phyloP scores from a whole-genome alignment of 1,284 basidiomycete genomes.

The Testicularia cyperi region DNA sequence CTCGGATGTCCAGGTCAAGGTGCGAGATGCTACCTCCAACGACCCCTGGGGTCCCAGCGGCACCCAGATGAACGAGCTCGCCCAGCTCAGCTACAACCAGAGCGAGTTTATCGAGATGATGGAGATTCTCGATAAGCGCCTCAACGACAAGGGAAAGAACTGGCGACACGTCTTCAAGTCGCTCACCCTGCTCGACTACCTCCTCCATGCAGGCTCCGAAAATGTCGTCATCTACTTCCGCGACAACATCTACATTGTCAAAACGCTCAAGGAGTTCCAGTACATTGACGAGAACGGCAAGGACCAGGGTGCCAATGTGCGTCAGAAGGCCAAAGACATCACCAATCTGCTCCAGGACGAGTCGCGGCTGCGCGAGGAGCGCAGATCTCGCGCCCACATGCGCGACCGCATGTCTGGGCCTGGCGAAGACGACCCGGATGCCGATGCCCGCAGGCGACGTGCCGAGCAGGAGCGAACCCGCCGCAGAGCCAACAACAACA shows the following conservation, averaged over 20 bases:
- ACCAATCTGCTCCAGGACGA: constrained; percentile 93
- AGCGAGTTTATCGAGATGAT: constrained; percentile 99
- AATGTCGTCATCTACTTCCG: constrained; percentile 97
- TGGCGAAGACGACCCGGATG: constrained; percentile 71
- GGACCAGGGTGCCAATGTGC: constrained; percentile 93
- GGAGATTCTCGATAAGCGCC: constrained; percentile 98
- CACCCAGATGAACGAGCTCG: constrained; percentile 95
- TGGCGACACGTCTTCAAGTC: constrained; percentile 99
- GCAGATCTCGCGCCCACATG: constrained; percentile 83
- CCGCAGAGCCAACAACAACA: constrained; percentile 35
- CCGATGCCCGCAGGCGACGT: constrained; percentile 52
- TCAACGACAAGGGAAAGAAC: constrained; percentile 99
- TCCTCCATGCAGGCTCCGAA: constrained; percentile 92
- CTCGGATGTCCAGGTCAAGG: constrained; percentile 76
- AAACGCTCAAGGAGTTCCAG: constrained; percentile 98
- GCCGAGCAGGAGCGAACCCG: constrained; percentile 32
- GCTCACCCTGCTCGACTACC: constrained; percentile 92
- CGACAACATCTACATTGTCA: constrained; percentile 97
- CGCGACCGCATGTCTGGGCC: constrained; percentile 77
- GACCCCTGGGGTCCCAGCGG: constrained; percentile 98
- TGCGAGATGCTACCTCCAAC: constrained; percentile 98
- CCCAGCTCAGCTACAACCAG: constrained; percentile 97
- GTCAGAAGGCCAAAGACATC: constrained; percentile 99
- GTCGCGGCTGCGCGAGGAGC: constrained; percentile 78
- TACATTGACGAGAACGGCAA: constrained; percentile 93